Base-by-base conservation (phyloP, 1,284 basidiomycete species). In the Sporisorium exsertum region DNA sequence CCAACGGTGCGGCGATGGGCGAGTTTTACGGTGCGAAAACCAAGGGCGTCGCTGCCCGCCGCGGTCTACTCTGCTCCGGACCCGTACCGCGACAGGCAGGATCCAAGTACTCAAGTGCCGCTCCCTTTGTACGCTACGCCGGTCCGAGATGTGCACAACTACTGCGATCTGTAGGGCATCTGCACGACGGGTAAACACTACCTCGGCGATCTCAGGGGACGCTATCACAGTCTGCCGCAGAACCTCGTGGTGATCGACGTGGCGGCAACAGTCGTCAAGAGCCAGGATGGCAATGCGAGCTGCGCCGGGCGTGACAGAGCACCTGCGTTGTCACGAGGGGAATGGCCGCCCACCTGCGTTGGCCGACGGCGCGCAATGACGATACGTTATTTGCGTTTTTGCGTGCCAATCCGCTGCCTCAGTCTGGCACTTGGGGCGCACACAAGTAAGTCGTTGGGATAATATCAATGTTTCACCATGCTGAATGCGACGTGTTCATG, bases 11-110 rank as follows among this genome's bases (percentile, higher is more conserved):
- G 15, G 16, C 65, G 33, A 62, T 62, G 62, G 15, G 58, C 3
- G 53, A 52, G 45, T 24, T 72, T 8, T 62, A 62, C 24, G 69
- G 58, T 4, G 59, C 60, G 15, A 62, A 63, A 26, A 72, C 69
- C 13, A 58, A 72, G n/a, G 69, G 69, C 22, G 67, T 72, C n/a
- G 69, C 69, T 26, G 35, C 69, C n/a, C 0, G 63, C 69, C 12
- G 60, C 55, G 20, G 69, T 72, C 6, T 72, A 72, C 58, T 67
- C 64, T 13, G 69, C 69, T 24, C 69, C 69, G 4, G 69, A 72
- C 27, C 69, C 69, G 22, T 72, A 62, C 42, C 69, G 69, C 37
- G 69, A 72, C 18, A 62, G 54, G n/a, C 54, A 67, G 43, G 64
- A 72, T n/a, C 69, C 64, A 4, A 67, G 64, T 29, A 72, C 69